These are phyloP conservation scores for Vitis riparia DNA, from an alignment of 164 flowering plant genomes.

Conservation along the genomic window DNA sequence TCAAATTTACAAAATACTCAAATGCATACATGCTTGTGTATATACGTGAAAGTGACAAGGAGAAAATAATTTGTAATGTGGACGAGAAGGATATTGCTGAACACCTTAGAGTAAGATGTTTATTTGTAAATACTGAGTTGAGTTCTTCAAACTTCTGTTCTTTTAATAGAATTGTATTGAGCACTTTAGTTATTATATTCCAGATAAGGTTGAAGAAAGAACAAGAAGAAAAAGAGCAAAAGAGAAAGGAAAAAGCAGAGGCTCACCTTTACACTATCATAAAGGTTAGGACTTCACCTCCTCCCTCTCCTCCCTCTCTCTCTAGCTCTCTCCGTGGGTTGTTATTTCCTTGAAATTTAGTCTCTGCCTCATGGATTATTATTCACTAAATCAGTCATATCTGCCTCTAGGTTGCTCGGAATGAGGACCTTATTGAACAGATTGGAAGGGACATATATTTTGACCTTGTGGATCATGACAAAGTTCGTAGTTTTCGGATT, in stretches of 20 bases:
- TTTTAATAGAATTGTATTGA: no score
- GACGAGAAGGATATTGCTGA: conserved; percentile 62
- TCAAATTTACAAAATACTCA: conserved; percentile 56
- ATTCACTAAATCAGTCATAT: background rate
- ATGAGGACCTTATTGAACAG: conserved; percentile 16
- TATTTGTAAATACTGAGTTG: background rate
- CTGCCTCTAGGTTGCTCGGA: conserved; percentile 5
- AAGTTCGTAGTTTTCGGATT: conserved; percentile 12
- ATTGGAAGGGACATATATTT: conserved; percentile 12
- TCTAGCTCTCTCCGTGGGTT: background rate
- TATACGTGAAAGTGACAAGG: conserved; percentile 59
- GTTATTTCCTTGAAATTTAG: background rate
- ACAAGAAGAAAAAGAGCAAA: conserved; percentile 55
- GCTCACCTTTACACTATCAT: conserved; percentile 48
- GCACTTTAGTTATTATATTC: background rate
- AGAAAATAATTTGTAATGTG: conserved; percentile 55
- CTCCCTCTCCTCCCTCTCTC: background rate
- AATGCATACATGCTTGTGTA: conserved; percentile 69
- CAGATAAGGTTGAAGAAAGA: conserved; percentile 54
- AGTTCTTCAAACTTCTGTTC: background rate
- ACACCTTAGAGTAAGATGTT: conserved; percentile 47
- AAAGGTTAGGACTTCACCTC: conserved; percentile 25
- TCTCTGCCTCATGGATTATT: background rate
- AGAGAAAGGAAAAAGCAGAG: conserved; percentile 41
- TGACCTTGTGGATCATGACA: conserved; percentile 15